Evolutionary conservation across 2,329 filamentous ascomycete genomes (phyloP), one percentile per base, ranked within the genome.

Genomic region (Aspergillus sojae): DNA sequence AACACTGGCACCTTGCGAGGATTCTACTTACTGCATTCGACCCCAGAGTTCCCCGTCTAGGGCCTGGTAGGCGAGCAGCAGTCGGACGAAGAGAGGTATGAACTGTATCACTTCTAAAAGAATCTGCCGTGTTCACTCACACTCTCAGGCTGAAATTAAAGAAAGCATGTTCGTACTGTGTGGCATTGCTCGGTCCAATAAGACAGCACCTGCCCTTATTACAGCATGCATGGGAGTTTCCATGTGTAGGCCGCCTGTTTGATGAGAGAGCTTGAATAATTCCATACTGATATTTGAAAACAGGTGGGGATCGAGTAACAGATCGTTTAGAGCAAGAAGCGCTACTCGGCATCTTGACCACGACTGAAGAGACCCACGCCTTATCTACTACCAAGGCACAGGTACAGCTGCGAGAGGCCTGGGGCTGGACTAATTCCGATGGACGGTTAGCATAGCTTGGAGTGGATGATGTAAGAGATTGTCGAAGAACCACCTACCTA

Each of bases 1-100:
- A 88, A 61, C 86, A 89, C 71, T 84, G 86, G 69, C 82, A 86
- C 62, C 78, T 89, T 7, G 84, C 85, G 0, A 79, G 82, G 56
- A 81, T 88, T 10, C 82, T 89, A 23, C 78, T 89, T 0, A 76
- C 81, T 34, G 83, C 83, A 32, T 86, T 86, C 63, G 82, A 88
- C 66, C 85, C 85, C 11, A 61, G 63, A 28, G 63, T 72, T 10
- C 72, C 73, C 23, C 65, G 67, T 14, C 63, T 74, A 12, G 73
- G 73, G 1, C 52, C 62, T 5, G 56, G 56, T 46, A 46, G 58
- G 0, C 53, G 48, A 45, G 48, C 46, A 54, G 58, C 36, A 21
- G 28, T 60, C 23, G 48, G 30, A 9, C 26, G 50, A 30, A 60
- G 26, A 55, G 58, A 60, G 36, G 58, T 60, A 60, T 39, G 30